A percentile compares a stretch with the other conserved stretches of the same genome.
Conservation (phyloP, 768 basidiomycete genomes). For the Kwoniella bestiolae region DNA sequence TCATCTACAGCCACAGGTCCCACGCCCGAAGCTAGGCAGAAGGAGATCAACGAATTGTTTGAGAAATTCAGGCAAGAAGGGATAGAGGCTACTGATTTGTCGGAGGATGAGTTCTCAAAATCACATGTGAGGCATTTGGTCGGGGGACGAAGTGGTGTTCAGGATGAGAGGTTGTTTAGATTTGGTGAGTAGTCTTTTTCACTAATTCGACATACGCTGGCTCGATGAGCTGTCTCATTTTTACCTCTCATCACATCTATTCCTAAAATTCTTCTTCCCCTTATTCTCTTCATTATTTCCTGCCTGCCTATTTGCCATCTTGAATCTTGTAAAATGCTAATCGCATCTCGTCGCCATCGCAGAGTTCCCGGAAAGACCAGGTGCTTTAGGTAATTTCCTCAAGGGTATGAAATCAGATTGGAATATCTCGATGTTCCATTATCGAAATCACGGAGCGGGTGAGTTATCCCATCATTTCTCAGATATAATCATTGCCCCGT, state of each 20-base stretch:
- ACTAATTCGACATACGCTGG: too few relatives aligned
- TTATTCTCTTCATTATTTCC: too few relatives aligned
- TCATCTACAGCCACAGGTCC: slow-evolving; percentile 60
- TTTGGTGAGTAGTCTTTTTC: slow-evolving; percentile 70
- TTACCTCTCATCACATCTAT: too few relatives aligned
- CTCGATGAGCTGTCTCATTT: too few relatives aligned
- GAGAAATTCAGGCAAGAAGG: slow-evolving; percentile 66
- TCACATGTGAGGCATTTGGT: slow-evolving; percentile 93
- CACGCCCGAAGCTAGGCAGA: slow-evolving; percentile 55
- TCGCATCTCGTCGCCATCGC: neutral
- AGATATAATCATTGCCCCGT: neutral
- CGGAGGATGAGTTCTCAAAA: slow-evolving; percentile 94
- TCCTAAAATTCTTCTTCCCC: too few relatives aligned
- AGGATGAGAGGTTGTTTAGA: slow-evolving; percentile 84
- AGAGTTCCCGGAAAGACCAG: slow-evolving; percentile 97
- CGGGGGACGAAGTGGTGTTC: slow-evolving; percentile 76
- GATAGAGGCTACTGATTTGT: slow-evolving; percentile 87
- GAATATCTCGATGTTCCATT: slow-evolving; percentile 97
- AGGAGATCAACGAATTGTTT: slow-evolving; percentile 64
- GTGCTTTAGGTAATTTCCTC: slow-evolving; percentile 87
- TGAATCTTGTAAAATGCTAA: neutral
- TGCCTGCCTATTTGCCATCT: too few relatives aligned
- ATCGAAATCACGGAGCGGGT: slow-evolving; percentile 97
- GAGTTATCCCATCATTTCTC: slow-evolving; percentile 52
- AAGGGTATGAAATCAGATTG: slow-evolving; percentile 78